Percentiles rank a stretch among this genome's conserved stretches.
phyloP scores from a whole-genome alignment of 441 rosid genomes.

The Gossypium laxum region DNA sequence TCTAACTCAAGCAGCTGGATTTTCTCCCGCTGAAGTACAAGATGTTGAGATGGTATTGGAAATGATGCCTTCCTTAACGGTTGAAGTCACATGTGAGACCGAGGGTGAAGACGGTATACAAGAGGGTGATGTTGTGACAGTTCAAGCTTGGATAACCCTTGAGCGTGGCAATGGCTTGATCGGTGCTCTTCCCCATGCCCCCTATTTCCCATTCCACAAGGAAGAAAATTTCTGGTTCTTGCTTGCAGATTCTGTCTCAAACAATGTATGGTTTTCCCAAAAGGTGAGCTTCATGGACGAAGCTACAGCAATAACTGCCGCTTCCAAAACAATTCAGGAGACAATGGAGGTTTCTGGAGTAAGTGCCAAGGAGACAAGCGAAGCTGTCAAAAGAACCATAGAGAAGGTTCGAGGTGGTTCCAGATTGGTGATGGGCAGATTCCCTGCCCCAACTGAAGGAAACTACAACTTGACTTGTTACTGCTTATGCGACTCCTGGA shows the following conservation, averaged over 20 bases:
- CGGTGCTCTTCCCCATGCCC: slow-evolving; percentile 88
- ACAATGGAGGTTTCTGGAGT: slow-evolving; percentile 85
- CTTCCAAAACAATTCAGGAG: slow-evolving; percentile 85
- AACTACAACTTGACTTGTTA: slow-evolving; percentile 71
- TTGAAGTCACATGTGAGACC: slow-evolving; percentile 81
- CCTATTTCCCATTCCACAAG: slow-evolving; percentile 77
- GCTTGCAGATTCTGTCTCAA: slow-evolving; percentile 65
- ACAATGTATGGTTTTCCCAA: slow-evolving; percentile 84
- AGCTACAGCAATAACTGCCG: slow-evolving; percentile 59
- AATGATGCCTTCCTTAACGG: slow-evolving; percentile 80
- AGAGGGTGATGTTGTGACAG: slow-evolving; percentile 76
- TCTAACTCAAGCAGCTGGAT: slow-evolving; percentile 62
- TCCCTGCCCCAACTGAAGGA: slow-evolving; percentile 77
- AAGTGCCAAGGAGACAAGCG: slow-evolving; percentile 54
- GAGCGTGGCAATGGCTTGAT: slow-evolving; percentile 67
- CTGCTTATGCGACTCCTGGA: slow-evolving; percentile 86
- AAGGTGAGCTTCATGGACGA: slow-evolving; percentile 96
- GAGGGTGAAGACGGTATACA: slow-evolving; percentile 95
- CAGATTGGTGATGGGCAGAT: slow-evolving; percentile 76
- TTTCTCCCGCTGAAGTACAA: slow-evolving; percentile 53
- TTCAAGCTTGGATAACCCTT: slow-evolving; percentile 82
- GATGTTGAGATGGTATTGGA: slow-evolving; percentile 75
- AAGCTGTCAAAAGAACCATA: slow-evolving; percentile 55
- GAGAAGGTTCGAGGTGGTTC: slow-evolving; percentile 79
- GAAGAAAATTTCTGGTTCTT: slow-evolving; percentile 92